Conservation (phyloP, 2,329 filamentous ascomycete species). For the Ceratocystis destructans region DNA sequence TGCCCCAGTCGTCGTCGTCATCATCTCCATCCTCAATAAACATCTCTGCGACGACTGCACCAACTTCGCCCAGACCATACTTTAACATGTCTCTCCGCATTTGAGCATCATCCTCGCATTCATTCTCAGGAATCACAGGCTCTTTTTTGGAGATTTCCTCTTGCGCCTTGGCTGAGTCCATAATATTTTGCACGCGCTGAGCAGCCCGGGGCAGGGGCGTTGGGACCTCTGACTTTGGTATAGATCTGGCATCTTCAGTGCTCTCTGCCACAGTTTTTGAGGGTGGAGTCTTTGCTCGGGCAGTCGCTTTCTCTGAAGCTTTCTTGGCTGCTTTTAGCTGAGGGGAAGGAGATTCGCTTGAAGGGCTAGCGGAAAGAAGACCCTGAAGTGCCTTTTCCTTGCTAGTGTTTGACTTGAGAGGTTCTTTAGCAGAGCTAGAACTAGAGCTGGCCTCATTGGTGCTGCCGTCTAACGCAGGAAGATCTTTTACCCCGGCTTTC, state of each 20-base stretch:
- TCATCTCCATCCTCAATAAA: slow-evolving; percentile 41
- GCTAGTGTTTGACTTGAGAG: slow-evolving; percentile 9
- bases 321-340: slow-evolving; percentile 38
- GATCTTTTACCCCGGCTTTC: slow-evolving; percentile 53
- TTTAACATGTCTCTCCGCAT: slow-evolving; percentile 78
- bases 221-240: background rate
- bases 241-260: slow-evolving; percentile 23
- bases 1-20: slow-evolving; percentile 39
- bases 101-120: slow-evolving; percentile 65
- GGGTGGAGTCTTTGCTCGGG: slow-evolving; percentile 44
- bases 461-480: slow-evolving; percentile 1
- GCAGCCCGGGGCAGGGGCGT: slow-evolving; percentile 27
- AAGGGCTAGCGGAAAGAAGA: slow-evolving; percentile 21
- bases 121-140: slow-evolving; percentile 53
- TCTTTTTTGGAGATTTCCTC: slow-evolving; percentile 34
- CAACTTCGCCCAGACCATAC: slow-evolving; percentile 79
- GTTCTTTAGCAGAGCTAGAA: slow-evolving; percentile 3
- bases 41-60: slow-evolving; percentile 84
- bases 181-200: slow-evolving; percentile 40
- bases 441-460: background rate
- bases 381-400: slow-evolving; percentile 47
- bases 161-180: slow-evolving; percentile 42
- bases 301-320: slow-evolving; percentile 20
- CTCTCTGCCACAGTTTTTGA: slow-evolving; percentile 43
- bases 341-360: background rate